phyloP scores from a whole-genome alignment of 2,329 filamentous ascomycete genomes.

The Botrytis fragariae region DNA sequence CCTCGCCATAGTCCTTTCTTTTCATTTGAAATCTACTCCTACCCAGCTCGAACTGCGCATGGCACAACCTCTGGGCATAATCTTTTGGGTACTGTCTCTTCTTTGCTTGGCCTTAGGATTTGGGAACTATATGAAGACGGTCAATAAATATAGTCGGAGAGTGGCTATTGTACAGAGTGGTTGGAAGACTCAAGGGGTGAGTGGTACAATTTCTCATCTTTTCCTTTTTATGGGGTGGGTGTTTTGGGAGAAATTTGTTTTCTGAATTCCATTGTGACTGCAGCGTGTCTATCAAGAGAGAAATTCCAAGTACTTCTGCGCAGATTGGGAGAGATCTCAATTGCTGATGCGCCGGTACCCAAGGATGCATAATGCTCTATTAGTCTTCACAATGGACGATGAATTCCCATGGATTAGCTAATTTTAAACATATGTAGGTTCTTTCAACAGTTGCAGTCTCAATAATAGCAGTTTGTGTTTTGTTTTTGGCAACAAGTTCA shows the following conservation, averaged over 20 bases:
- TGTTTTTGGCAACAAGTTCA: conserved; percentile 52
- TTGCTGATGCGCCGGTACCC: neutral
- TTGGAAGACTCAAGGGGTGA: conserved; percentile 83
- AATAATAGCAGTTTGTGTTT: conserved; percentile 64
- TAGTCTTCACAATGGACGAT: neutral
- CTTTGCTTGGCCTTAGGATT: conserved; percentile 75
- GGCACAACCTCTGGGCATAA: conserved; percentile 76
- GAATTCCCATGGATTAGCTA: neutral
- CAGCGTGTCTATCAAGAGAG: neutral
- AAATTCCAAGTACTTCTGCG: neutral
- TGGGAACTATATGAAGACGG: conserved; percentile 79
- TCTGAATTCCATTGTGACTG: neutral
- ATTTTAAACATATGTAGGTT: conserved; percentile 45
- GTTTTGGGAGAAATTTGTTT: neutral
- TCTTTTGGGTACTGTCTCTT: conserved; percentile 83
- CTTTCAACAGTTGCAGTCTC: conserved; percentile 59
- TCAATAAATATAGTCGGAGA: conserved; percentile 77
- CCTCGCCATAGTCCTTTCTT: conserved; percentile 87
- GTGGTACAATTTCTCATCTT: conserved; percentile 19
- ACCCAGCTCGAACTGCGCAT: conserved; percentile 69
- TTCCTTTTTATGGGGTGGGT: neutral
- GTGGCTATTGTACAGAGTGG: conserved; percentile 87
- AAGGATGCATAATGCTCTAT: too few relatives aligned
- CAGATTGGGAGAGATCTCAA: neutral
- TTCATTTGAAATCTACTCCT: conserved; percentile 78